Conservation (phyloP, 2,329 filamentous ascomycete genomes). For the Alternaria sp. region DNA sequence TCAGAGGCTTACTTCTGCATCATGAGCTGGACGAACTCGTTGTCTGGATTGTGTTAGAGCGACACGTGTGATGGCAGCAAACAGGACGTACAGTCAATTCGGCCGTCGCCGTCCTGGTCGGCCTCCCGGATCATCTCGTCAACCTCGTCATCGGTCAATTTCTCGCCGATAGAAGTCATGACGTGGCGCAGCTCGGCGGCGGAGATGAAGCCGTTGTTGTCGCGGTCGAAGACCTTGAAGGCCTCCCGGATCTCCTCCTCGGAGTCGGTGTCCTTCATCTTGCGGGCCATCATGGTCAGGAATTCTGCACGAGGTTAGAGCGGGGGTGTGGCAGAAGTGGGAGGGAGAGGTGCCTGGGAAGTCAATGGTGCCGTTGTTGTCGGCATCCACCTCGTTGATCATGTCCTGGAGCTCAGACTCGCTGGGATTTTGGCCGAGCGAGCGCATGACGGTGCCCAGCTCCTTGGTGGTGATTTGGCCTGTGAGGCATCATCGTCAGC, state of each 20-base stretch:
- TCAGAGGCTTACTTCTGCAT: slow-evolving; percentile 58
- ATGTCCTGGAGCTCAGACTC: slow-evolving; percentile 69
- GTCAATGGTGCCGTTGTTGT: slow-evolving; percentile 70
- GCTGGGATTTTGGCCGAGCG: slow-evolving; percentile 67
- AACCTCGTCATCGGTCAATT: slow-evolving; percentile 67
- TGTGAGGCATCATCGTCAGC: slow-evolving; percentile 43
- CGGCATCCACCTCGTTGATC: slow-evolving; percentile 70
- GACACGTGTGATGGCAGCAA: neutral
- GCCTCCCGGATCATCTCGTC: slow-evolving; percentile 71
- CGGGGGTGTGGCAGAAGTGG: neutral
- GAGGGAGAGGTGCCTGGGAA: slow-evolving; percentile 59
- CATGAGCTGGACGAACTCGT: slow-evolving; percentile 64
- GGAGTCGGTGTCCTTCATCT: slow-evolving; percentile 66
- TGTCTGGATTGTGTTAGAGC: slow-evolving; percentile 49
- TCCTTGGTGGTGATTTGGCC: slow-evolving; percentile 70
- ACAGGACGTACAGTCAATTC: slow-evolving; percentile 64
- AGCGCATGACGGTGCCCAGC: slow-evolving; percentile 68
- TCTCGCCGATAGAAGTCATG: slow-evolving; percentile 70
- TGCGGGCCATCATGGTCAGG: slow-evolving; percentile 69
- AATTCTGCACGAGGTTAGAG: slow-evolving; percentile 57
- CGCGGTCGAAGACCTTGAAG: slow-evolving; percentile 71
- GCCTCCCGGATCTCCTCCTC: slow-evolving; percentile 70
- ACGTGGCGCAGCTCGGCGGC: slow-evolving; percentile 67
- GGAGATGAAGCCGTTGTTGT: slow-evolving; percentile 70
- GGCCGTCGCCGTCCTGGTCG: slow-evolving; percentile 68